Conservation (phyloP, 257 asterid species). For the Salvia miltiorrhiza region DNA sequence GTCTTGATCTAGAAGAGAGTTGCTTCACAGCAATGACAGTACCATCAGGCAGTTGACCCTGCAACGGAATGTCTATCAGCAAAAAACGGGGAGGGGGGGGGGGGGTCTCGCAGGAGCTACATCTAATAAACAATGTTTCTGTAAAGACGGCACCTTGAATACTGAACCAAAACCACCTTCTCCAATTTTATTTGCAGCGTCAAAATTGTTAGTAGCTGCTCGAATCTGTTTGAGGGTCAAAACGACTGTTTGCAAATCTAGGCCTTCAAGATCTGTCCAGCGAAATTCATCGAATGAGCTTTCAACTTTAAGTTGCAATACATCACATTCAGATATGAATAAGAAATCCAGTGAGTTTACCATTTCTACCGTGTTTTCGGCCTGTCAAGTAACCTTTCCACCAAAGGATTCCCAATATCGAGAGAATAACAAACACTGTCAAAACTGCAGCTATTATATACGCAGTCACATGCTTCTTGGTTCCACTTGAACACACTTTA, state of each 20-base stretch:
- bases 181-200: conserved; percentile 66
- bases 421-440: conserved; percentile 28
- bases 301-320: neutral
- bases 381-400: conserved; percentile 55
- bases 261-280: conserved; percentile 58
- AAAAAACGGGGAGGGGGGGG: conserved; percentile 8
- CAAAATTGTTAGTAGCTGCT: conserved; percentile 80
- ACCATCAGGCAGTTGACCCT: conserved; percentile 74
- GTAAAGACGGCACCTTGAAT: conserved; percentile 52
- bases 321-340: neutral
- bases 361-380: conserved; percentile 42
- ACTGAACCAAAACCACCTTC: conserved; percentile 98
- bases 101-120: too few relatives aligned
- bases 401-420: conserved; percentile 49
- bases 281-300: neutral
- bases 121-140: neutral
- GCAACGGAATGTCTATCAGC: conserved; percentile 26
- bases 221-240: conserved; percentile 73
- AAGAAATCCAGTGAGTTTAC: conserved; percentile 26
- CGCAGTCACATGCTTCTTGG: conserved; percentile 45
- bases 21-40: conserved; percentile 81
- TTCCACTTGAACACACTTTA: conserved; percentile 59
- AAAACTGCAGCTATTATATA: conserved; percentile 48
- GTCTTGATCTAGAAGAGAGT: conserved; percentile 74
- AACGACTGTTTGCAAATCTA: conserved; percentile 59